Conservation (phyloP, 208 protist species). For the Willaertia magna region DNA sequence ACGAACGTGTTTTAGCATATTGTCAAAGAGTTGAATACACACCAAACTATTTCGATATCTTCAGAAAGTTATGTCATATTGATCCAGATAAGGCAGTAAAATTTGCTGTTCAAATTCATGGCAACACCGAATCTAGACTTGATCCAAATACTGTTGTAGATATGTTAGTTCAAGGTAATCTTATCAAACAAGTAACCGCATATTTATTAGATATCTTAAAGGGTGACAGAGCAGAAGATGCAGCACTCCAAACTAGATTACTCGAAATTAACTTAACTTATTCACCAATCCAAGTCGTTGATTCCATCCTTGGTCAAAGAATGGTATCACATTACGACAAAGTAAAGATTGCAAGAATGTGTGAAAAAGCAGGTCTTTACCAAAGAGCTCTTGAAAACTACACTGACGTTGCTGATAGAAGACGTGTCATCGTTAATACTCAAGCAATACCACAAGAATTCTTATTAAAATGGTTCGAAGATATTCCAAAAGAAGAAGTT, state of each 20-base stretch:
- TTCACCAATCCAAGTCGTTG: constrained; percentile 85
- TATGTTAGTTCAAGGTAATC: constrained; percentile 81
- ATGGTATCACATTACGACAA: constrained; percentile 94
- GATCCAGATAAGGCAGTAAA: constrained; percentile 52
- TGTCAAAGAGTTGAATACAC: constrained; percentile 82
- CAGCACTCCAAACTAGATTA: constrained; percentile 92
- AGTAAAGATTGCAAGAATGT: constrained; percentile 82
- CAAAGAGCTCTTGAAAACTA: constrained; percentile 96
- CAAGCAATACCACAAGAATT: constrained; percentile 81
- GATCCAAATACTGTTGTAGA: constrained; percentile 78
- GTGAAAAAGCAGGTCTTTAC: constrained; percentile 92
- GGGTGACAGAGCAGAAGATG: constrained; percentile 54
- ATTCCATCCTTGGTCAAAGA: constrained; percentile 91
- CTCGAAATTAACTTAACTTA: constrained; percentile 98
- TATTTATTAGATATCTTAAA: constrained; percentile 93
- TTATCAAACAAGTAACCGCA: constrained; percentile 87
- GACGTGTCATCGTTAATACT: constrained; percentile 87
- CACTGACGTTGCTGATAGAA: constrained; percentile 90
- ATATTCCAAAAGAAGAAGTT: constrained; percentile 80
- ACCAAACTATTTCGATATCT: constrained; percentile 84
- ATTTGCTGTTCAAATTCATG: background rate
- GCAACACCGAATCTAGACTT: constrained; percentile 32
- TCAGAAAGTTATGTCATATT: constrained; percentile 69
- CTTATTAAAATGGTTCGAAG: constrained; percentile 90
- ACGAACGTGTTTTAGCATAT: constrained; percentile 94